These are phyloP conservation scores for Schizophyllum amplum DNA, from an alignment of 1,284 basidiomycete genomes.

Conservation along the genomic window DNA sequence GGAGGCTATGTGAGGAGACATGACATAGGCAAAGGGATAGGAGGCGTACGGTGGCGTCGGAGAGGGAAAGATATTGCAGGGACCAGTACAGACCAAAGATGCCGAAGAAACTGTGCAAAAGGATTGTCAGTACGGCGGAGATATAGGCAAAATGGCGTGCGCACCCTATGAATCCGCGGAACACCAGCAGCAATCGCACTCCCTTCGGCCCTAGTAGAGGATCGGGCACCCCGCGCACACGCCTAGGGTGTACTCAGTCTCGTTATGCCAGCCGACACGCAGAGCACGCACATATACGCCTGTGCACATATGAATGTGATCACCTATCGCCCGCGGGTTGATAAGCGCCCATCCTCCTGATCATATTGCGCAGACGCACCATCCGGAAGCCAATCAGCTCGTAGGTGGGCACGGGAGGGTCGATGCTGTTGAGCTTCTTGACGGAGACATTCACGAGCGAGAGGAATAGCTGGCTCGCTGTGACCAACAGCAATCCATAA, in stretches of 20 bases:
- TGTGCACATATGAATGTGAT: conserved; percentile 31
- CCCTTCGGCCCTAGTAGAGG: conserved; percentile 64
- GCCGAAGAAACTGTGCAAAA: conserved; percentile 41
- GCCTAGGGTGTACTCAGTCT: conserved; percentile 23
- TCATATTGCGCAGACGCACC: conserved; percentile 17
- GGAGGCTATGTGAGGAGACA: neutral
- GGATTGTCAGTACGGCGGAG: conserved; percentile 1
- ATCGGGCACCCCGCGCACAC: conserved; percentile 46
- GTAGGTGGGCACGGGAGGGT: conserved; percentile 38
- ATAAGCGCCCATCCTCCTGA: neutral
- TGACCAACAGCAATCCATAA: conserved; percentile 45
- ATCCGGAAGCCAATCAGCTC: conserved; percentile 35
- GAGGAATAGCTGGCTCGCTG: conserved; percentile 45
- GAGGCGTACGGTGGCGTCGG: conserved; percentile 55
- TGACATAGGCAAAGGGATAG: too few species aligned
- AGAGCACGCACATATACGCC: conserved; percentile 28
- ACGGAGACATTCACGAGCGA: conserved; percentile 45
- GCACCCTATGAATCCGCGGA: conserved; percentile 60
- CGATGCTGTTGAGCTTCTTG: conserved; percentile 41
- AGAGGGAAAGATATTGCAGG: conserved; percentile 59
- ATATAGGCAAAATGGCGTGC: conserved; percentile 13
- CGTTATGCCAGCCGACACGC: neutral
- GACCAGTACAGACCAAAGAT: conserved; percentile 67
- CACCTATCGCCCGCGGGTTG: conserved; percentile 15
- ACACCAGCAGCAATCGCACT: conserved; percentile 47